Percentiles rank a stretch among this genome's conserved stretches.
phyloP scores from a whole-genome alignment of 805 yeast species.

The Middelhovenomyces tepae region DNA sequence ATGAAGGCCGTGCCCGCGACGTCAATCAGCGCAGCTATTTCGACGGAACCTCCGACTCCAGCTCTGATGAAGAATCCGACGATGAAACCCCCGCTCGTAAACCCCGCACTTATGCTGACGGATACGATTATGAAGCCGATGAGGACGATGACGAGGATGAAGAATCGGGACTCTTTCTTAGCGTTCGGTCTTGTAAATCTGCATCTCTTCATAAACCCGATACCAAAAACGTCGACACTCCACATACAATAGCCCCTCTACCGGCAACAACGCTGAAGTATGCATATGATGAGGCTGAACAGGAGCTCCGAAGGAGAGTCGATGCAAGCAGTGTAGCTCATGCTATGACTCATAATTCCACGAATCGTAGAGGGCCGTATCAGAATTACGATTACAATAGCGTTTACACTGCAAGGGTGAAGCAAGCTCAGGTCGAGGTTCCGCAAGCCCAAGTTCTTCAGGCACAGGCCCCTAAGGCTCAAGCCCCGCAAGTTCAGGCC shows the following conservation, averaged over 20 bases:
- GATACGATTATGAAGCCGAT: slow-evolving; percentile 29
- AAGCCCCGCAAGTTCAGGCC: too few species aligned
- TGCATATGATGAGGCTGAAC: slow-evolving; percentile 59
- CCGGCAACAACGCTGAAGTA: slow-evolving; percentile 84
- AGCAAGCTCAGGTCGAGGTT: too few species aligned
- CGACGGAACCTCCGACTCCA: slow-evolving; percentile 8
- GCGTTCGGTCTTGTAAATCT: slow-evolving; percentile 34
- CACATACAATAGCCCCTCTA: slow-evolving; percentile 56
- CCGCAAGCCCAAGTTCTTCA: too few species aligned
- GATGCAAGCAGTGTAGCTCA: slow-evolving; percentile 29
- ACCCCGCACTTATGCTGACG: slow-evolving; percentile 11
- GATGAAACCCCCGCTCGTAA: slow-evolving; percentile 24
- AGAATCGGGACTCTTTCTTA: slow-evolving; percentile 61
- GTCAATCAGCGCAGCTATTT: too few species aligned
- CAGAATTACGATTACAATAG: slow-evolving; percentile 21
- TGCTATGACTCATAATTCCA: slow-evolving; percentile 63
- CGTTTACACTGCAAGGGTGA: too few species aligned
- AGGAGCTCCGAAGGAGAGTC: slow-evolving; percentile 30
- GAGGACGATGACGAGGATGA: slow-evolving; percentile 45
- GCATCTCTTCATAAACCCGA: slow-evolving; percentile 24
- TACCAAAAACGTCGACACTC: slow-evolving; percentile 6
- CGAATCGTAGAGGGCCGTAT: slow-evolving; percentile 21
- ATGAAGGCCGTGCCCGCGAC: slow-evolving; percentile 11
- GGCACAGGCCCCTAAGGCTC: too few species aligned
- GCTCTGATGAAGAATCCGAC: slow-evolving; percentile 15